A percentile compares a stretch with the other conserved stretches of the same genome.
These are phyloP conservation scores for Lecanicillium sp. DNA, from an alignment of 2,329 filamentous ascomycete genomes.

Conservation along the genomic window DNA sequence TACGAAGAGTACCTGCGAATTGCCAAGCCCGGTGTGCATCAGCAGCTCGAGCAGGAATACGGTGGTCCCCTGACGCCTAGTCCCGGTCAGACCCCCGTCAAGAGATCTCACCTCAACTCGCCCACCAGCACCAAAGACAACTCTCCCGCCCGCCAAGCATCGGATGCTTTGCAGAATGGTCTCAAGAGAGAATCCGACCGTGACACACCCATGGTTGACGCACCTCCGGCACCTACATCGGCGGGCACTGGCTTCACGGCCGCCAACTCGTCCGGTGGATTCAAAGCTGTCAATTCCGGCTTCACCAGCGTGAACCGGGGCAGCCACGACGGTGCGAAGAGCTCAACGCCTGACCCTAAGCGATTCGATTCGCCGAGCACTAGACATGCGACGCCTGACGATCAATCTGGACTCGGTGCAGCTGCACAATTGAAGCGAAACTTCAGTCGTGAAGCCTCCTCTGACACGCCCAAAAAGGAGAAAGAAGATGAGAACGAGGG, in stretches of 20 bases:
- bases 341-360: slow-evolving; percentile 53
- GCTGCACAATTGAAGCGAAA: slow-evolving; percentile 70
- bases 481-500: slow-evolving; percentile 46
- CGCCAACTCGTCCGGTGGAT: slow-evolving; percentile 38
- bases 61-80: slow-evolving; percentile 83
- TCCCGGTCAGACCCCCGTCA: slow-evolving; percentile 62
- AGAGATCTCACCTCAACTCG: slow-evolving; percentile 52
- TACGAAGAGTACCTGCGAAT: slow-evolving; percentile 91
- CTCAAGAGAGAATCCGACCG: slow-evolving; percentile 38
- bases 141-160: slow-evolving; percentile 57
- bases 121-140: slow-evolving; percentile 52
- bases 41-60: slow-evolving; percentile 87
- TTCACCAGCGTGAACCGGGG: slow-evolving; percentile 60
- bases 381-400: slow-evolving; percentile 53
- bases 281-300: slow-evolving; percentile 53
- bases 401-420: slow-evolving; percentile 36
- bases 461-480: slow-evolving; percentile 42
- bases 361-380: slow-evolving; percentile 54
- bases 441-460: slow-evolving; percentile 49
- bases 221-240: slow-evolving; percentile 27
- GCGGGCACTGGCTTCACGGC: slow-evolving; percentile 42
- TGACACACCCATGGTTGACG: slow-evolving; percentile 41
- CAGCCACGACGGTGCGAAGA: slow-evolving; percentile 37
- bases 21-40: slow-evolving; percentile 92
- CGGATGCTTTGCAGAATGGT: slow-evolving; percentile 42